Percentiles rank a stretch among this genome's conserved stretches.
Conservation (phyloP, 2,329 filamentous ascomycete species). For the Aspergillus bombycis region DNA sequence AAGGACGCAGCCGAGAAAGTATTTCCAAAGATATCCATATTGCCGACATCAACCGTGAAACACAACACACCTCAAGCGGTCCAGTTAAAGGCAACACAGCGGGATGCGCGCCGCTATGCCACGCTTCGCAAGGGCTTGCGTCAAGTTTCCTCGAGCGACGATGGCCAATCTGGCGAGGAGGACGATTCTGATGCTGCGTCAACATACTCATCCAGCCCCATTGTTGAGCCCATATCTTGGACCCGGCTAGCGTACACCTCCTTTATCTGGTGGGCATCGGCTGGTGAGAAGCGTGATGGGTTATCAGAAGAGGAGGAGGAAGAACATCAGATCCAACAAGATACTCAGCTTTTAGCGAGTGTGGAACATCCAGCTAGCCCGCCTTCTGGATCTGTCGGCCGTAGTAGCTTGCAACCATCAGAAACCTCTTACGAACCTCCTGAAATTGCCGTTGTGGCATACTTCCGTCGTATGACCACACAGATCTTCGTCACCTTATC, state of each 20-base stretch:
- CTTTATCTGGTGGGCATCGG: conserved; percentile 70
- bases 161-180: conserved; percentile 31
- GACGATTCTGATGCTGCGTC: conserved; percentile 45
- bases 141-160: conserved; percentile 29
- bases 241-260: conserved; percentile 62
- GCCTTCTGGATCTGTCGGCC: conserved; percentile 26
- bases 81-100: conserved; percentile 78
- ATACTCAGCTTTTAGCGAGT: conserved; percentile 44
- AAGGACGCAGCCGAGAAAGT: conserved; percentile 61
- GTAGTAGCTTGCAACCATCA: conserved; percentile 31
- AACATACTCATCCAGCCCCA: conserved; percentile 45
- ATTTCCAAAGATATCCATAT: conserved; percentile 76
- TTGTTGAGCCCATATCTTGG: conserved; percentile 63
- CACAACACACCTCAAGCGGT: conserved; percentile 30
- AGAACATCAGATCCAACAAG: conserved; percentile 48
- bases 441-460: conserved; percentile 53
- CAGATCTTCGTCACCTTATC: conserved; percentile 50
- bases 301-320: conserved; percentile 59
- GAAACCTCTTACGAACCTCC: conserved; percentile 40
- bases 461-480: conserved; percentile 53
- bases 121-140: conserved; percentile 67
- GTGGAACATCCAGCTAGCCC: conserved; percentile 38
- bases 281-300: conserved; percentile 61
- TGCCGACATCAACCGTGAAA: conserved; percentile 60
- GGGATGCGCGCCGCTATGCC: conserved; percentile 80